A percentile compares a stretch with the other conserved stretches of the same genome.
These are phyloP conservation scores for Phalaenopsis aphrodite DNA, from an alignment of 106 monocot genomes.

Conservation along the genomic window DNA sequence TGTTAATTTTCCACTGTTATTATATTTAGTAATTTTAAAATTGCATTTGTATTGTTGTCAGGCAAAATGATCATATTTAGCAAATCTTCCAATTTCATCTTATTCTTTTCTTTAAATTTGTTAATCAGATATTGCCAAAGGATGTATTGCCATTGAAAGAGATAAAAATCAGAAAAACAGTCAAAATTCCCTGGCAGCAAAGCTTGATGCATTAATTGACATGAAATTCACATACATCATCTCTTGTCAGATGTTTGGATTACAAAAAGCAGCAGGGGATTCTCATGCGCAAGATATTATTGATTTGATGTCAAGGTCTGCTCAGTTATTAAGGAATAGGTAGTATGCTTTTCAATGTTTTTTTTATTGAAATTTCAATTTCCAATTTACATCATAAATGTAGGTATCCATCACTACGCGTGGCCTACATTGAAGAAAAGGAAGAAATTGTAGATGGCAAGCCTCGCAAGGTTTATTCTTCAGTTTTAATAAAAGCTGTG, in stretches of 20 bases:
- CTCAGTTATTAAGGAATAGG: neutral
- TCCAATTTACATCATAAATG: constrained; percentile 1
- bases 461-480: constrained; percentile 52
- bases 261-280: constrained; percentile 48
- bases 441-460: constrained; percentile 31
- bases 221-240: constrained; percentile 74
- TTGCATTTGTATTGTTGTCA: neutral
- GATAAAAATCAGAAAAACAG: constrained; percentile 29
- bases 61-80: neutral
- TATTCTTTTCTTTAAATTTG: neutral
- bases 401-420: constrained; percentile 63
- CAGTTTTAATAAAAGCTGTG: constrained; percentile 55
- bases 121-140: constrained; percentile 42
- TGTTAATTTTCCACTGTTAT: neutral
- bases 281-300: constrained; percentile 65
- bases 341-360: neutral
- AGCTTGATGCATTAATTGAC: constrained; percentile 52
- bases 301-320: constrained; percentile 60
- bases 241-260: constrained; percentile 62
- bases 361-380: neutral
- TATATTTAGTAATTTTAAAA: neutral
- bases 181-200: constrained; percentile 25
- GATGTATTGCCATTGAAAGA: constrained; percentile 29
- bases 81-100: neutral
- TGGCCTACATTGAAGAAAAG: constrained; percentile 73